Conservation (phyloP, 345 rosid species). For the Ceriops tagal region DNA sequence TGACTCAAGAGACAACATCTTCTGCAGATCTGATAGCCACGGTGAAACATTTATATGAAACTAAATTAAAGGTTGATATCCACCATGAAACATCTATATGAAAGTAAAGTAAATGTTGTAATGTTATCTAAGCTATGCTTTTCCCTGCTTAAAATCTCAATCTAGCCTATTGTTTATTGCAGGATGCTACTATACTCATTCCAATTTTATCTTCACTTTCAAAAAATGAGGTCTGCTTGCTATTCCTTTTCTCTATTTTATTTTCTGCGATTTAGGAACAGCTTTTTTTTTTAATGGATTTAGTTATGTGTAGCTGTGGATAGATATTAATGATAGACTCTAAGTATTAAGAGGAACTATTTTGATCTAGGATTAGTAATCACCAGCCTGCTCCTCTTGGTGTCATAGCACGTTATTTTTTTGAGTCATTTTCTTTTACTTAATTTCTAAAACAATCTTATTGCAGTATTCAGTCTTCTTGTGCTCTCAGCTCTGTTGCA, state of each 20-base stretch:
- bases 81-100: constrained; percentile 84
- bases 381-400: too few relatives aligned
- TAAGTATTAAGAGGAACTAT: too few relatives aligned
- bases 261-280: background rate
- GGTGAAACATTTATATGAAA: constrained; percentile 88
- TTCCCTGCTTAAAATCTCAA: constrained; percentile 16
- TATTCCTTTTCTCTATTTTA: background rate
- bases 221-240: constrained; percentile 69
- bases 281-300: too few relatives aligned
- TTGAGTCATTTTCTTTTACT: background rate
- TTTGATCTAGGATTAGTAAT: too few relatives aligned
- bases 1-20: constrained; percentile 79
- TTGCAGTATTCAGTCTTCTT: background rate
- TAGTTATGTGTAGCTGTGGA: too few relatives aligned
- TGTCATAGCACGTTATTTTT: too few relatives aligned
- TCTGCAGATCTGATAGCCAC: constrained; percentile 72
- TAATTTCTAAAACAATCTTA: background rate
- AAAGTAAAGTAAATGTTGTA: constrained; percentile 82
- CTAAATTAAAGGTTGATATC: constrained; percentile 93
- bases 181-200: constrained; percentile 94
- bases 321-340: too few relatives aligned
- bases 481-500: background rate
- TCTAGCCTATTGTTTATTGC: constrained; percentile 32
- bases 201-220: constrained; percentile 92
- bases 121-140: constrained; percentile 7